Evolutionary conservation across 2,329 filamentous ascomycete species (phyloP).

Genomic region (Venturia aucupariae): DNA sequence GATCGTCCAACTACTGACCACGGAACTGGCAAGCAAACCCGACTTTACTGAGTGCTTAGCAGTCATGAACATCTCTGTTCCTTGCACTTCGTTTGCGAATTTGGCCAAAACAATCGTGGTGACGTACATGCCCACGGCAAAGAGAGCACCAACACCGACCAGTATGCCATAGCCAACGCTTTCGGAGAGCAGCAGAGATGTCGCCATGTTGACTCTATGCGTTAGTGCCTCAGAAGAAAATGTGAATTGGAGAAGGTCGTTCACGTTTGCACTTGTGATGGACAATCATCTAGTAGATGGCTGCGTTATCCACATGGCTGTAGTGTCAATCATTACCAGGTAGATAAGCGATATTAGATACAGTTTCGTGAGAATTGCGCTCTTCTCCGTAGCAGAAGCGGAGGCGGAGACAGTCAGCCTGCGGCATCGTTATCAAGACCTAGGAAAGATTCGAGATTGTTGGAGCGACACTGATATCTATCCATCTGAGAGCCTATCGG

Average conservation of each 20-base stretch:
- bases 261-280: neutral
- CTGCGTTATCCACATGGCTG: neutral
- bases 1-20: constrained; percentile 43
- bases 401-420: neutral
- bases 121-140: constrained; percentile 12
- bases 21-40: constrained; percentile 37
- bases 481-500: neutral
- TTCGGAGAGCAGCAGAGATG: neutral
- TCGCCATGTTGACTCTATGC: neutral
- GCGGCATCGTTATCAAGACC: constrained; percentile 4
- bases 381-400: neutral
- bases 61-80: constrained; percentile 40
- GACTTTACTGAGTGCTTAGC: constrained; percentile 36
- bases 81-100: constrained; percentile 19
- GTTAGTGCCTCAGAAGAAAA: neutral
- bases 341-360: neutral
- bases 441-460: neutral
- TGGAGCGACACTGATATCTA: neutral
- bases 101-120: constrained; percentile 1
- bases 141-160: constrained; percentile 8
- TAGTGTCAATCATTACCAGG: neutral
- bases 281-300: neutral
- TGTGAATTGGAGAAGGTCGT: no score
- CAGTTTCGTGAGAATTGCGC: neutral
- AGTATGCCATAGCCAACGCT: constrained; percentile 13